Percentiles rank a stretch among this genome's conserved stretches.
These are phyloP conservation scores for Phytophthora nicotianae DNA, from an alignment of 352 stramenopile genomes.

Conservation along the genomic window DNA sequence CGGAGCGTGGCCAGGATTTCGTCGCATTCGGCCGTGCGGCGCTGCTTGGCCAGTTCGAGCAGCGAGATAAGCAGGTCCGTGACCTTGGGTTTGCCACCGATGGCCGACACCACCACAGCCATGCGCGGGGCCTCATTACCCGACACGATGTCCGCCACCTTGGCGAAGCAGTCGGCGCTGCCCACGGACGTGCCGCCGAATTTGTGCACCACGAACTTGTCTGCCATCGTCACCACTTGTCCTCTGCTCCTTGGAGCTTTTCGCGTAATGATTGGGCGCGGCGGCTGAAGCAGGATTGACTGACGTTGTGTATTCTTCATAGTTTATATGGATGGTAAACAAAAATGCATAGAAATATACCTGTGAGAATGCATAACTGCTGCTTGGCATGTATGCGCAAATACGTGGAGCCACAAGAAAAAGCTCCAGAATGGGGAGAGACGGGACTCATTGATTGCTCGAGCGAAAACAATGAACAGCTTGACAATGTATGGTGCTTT, in stretches of 20 bases:
- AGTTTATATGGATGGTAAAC: background rate
- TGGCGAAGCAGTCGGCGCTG: conserved; percentile 91
- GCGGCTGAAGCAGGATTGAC: conserved; percentile 3
- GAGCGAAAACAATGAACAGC: background rate
- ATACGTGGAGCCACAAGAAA: conserved; percentile 41
- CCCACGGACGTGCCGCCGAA: conserved; percentile 97
- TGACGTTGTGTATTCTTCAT: conserved; percentile 6
- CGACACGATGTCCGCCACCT: conserved; percentile 76
- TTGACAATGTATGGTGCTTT: background rate
- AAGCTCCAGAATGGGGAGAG: conserved; percentile 11
- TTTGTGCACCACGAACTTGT: conserved; percentile 95
- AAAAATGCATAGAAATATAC: conserved; percentile 7
- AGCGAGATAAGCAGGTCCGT: conserved; percentile 95
- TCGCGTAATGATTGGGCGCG: conserved; percentile 29
- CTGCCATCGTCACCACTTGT: conserved; percentile 35
- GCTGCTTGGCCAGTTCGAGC: conserved; percentile 87
- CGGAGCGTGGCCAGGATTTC: conserved; percentile 73
- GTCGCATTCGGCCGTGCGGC: conserved; percentile 73
- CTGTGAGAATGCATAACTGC: conserved; percentile 4
- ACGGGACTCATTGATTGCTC: conserved; percentile 15
- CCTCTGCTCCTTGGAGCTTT: conserved; percentile 7
- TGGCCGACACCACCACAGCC: conserved; percentile 93
- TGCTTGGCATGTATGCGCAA: conserved; percentile 33
- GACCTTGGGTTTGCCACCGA: conserved; percentile 96
- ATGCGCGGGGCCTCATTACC: conserved; percentile 51